phyloP scores from a whole-genome alignment of 176 grass and related monocot genomes.

The Oryza rufipogon region DNA sequence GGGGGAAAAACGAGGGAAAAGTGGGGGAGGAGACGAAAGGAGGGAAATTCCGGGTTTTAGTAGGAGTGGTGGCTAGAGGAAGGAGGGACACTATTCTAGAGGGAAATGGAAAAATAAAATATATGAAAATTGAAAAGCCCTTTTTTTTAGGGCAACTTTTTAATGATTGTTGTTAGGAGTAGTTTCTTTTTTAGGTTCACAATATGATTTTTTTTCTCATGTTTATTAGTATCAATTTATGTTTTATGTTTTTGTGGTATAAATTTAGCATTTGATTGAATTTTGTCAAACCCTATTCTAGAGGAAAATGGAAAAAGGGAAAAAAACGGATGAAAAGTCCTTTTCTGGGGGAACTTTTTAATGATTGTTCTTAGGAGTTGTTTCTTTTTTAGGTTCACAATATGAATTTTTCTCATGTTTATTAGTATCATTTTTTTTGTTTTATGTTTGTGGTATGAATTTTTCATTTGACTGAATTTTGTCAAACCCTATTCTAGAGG shows the following conservation, averaged over 20 bases:
- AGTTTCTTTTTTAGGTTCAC: neutral
- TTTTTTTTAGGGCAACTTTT: neutral
- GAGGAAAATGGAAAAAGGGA: neutral
- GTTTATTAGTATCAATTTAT: neutral
- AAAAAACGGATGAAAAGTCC: neutral
- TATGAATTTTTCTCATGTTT: neutral
- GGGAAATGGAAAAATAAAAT: neutral
- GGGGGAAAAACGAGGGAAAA: conserved; percentile 48
- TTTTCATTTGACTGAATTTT: neutral
- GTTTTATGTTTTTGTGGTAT: neutral
- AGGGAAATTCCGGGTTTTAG: conserved; percentile 62
- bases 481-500: too few species aligned
- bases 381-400: neutral
- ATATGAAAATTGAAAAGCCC: too few species aligned
- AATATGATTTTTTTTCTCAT: neutral
- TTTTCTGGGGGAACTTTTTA: neutral
- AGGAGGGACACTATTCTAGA: too few species aligned
- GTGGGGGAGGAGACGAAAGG: conserved; percentile 36
- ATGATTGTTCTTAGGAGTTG: neutral
- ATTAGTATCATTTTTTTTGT: neutral
- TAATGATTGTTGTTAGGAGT: neutral
- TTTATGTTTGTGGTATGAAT: neutral
- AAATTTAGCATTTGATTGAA: neutral
- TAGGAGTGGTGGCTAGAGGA: neutral
- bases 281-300: neutral